Evolutionary conservation across 139 green algal species (phyloP).

Genomic region (Closterium sp.): DNA sequence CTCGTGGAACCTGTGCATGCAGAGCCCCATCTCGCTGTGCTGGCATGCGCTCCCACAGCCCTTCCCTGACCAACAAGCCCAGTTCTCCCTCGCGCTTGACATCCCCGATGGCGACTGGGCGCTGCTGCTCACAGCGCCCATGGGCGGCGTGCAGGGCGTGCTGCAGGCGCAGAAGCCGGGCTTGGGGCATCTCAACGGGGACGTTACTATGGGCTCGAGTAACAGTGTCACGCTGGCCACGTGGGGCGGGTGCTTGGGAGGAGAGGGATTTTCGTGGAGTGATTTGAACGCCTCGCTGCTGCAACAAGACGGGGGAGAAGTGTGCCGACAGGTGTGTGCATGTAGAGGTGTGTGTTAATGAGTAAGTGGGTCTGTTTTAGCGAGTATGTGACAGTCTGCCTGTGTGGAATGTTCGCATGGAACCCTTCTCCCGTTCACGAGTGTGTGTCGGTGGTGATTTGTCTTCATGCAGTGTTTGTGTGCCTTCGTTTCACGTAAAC

Average conservation of each 20-base stretch:
- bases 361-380: neutral
- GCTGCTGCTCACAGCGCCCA: neutral
- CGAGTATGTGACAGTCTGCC: neutral
- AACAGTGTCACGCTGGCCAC: neutral
- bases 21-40: conserved; percentile 5
- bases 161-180: neutral
- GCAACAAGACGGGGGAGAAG: neutral
- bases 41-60: conserved; percentile 1
- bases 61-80: neutral
- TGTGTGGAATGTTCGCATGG: neutral
- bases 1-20: conserved; percentile 39
- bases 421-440: neutral
- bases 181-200: neutral
- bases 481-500: no score
- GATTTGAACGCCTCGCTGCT: neutral
- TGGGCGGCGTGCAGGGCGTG: conserved; percentile 1
- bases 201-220: neutral
- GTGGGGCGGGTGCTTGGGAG: neutral
- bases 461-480: no score
- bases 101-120: conserved; percentile 18
- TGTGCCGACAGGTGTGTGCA: neutral
- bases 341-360: no score
- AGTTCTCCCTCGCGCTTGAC: neutral
- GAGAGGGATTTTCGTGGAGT: neutral
- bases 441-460: no score